These are phyloP conservation scores for Aspergillus spinulosporus DNA, from an alignment of 2,329 filamentous ascomycete species.

Conservation along the genomic window DNA sequence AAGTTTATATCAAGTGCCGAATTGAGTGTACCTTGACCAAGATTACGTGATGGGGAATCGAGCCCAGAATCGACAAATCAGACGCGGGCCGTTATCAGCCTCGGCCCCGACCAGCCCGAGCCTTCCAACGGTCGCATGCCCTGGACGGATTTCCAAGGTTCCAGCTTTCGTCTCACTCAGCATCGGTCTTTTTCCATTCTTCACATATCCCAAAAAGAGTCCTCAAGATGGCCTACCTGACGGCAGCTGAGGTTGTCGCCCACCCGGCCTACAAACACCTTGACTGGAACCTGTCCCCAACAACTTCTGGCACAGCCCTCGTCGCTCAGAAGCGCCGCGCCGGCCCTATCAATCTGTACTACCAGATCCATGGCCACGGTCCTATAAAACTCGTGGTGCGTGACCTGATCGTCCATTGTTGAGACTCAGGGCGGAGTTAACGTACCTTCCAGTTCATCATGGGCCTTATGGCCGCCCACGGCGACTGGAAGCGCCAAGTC, in stretches of 20 bases:
- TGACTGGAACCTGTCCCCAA: constrained; percentile 58
- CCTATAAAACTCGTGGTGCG: constrained; percentile 70
- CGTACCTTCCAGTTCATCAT: constrained; percentile 65
- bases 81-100: background rate
- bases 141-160: background rate
- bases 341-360: constrained; percentile 72
- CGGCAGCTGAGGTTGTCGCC: constrained; percentile 32
- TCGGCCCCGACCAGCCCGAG: background rate
- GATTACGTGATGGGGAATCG: background rate
- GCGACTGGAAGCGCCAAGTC: constrained; percentile 80
- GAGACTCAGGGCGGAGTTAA: background rate
- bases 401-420: constrained; percentile 23
- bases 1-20: background rate
- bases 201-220: background rate
- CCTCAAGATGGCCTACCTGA: constrained; percentile 28
- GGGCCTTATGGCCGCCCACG: constrained; percentile 69
- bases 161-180: background rate
- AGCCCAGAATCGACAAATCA: background rate
- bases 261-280: constrained; percentile 36
- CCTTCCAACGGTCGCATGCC: background rate
- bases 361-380: constrained; percentile 77
- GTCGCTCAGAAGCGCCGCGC: constrained; percentile 68
- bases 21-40: background rate
- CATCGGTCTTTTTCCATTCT: background rate
- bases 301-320: constrained; percentile 59